Evolutionary conservation across 495 filamentous ascomycete species (phyloP).

Genomic region (Penicillium paxilli): DNA sequence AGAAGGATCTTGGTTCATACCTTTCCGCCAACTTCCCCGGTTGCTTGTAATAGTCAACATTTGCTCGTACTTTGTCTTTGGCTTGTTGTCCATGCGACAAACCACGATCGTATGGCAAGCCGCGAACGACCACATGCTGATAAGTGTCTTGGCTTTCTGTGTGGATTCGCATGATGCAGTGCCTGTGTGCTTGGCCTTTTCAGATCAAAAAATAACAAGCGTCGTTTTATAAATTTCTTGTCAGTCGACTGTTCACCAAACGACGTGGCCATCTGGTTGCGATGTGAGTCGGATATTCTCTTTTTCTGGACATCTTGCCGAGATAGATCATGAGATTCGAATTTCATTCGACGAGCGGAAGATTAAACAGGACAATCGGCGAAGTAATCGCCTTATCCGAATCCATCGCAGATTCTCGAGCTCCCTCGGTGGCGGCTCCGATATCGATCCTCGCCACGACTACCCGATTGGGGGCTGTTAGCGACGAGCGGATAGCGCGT

Average conservation of each 20-base stretch:
- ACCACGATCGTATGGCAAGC: conserved; percentile 22
- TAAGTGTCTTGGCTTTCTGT: conserved; percentile 1
- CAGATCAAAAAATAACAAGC: too few relatives aligned
- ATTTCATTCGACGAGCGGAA: too few relatives aligned
- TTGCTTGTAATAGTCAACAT: conserved; percentile 23
- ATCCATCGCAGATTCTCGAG: too few relatives aligned
- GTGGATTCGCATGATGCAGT: not conserved
- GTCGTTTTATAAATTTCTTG: not conserved
- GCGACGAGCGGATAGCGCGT: not conserved
- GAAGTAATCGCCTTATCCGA: too few relatives aligned
- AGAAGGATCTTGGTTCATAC: conserved; percentile 3
- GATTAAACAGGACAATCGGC: too few relatives aligned
- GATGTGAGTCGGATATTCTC: not conserved
- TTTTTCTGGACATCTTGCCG: not conserved
- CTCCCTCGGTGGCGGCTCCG: too few relatives aligned
- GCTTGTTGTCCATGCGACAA: conserved; percentile 16
- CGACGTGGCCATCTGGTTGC: too few relatives aligned
- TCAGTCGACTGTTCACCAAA: not conserved
- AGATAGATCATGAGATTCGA: too few relatives aligned
- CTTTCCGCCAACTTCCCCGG: conserved; percentile 22
- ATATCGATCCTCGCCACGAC: not conserved
- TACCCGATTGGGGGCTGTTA: not conserved
- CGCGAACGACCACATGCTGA: conserved; percentile 24
- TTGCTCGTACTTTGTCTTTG: conserved; percentile 18
- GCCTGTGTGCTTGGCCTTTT: too few relatives aligned